Base-by-base conservation (phyloP, 2,329 filamentous ascomycete genomes). In the Zasmidium cellare region DNA sequence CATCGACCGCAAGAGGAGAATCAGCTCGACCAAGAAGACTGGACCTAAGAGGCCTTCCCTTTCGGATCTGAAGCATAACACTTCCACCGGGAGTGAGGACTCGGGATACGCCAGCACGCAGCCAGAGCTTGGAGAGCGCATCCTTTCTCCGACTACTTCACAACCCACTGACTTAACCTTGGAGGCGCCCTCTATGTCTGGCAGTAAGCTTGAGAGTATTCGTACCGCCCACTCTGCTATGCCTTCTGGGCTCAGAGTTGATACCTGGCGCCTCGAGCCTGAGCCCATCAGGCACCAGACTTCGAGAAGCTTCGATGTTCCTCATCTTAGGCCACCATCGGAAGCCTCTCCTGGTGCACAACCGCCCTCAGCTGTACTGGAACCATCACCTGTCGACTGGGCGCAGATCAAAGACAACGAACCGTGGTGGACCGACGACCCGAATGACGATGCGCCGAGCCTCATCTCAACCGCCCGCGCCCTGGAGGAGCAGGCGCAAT, bases 1-100 rank as follows among this genome's bases (percentile, higher is more conserved):
- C n/a, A 51, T 58, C 19, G 49, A 58, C 19, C 59, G 56, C 3
- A 56, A 51, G 46, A 51, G 51, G n/a, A 53, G 38, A 31, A 16
- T 51, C 23, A 49, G 35, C 14, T 9, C 51, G 7, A n/a, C 41
- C 14, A 53, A 31, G 38, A 31, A 47, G 23, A n/a, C 38, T 9
- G 46, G 22, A 14, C 14, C n/a, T 23, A 28, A 45, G 12, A 18
- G 18, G n/a, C 20, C 16, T 23, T 18, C 24, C n/a, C 16, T 25
- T 20, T 25, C 47, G 9, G 23, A 3, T 22, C 24, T 49, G 22
- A 18, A 18, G 20, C 24, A 23, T 6, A 7, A 9, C 20, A 25
- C 22, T 12, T 18, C 23, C 28, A 18, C 24, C 23, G 23, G 24
- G 3, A 49, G 47, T 18, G 24, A 49, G 20, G 47, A 49, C 47